Evolutionary conservation across 768 basidiomycete species (phyloP), one percentile per base, ranked within the genome.

Genomic region (Lentinula edodes): DNA sequence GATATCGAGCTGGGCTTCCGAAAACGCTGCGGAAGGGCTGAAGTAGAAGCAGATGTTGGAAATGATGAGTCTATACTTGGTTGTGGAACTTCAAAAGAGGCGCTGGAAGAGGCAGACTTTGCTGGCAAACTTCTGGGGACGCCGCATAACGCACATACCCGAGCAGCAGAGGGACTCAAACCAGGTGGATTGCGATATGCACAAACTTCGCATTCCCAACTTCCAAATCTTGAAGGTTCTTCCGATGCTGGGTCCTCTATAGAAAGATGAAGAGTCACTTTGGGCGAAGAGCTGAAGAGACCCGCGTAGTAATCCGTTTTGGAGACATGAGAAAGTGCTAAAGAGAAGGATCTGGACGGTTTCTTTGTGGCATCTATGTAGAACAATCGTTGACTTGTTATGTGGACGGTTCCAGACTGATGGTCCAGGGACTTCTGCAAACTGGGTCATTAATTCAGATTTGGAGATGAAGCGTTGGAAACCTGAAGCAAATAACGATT

Each of bases 181-280:
- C 89, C 89, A 36, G 89, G 87, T 2, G 89, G 83, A 72, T 96
- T 97, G 35, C 83, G 83, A 68, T 87, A 89, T 35, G 83, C 90
- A 72, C 95, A 98, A n/a, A 98, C 88, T 42, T 85, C 83, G 67
- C 95, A 98, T 70, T 88, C 81, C 94, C 93, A 95, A 62, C 76
- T 85, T 61, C 80, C 82, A 56, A 76, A 79, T 1, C 65, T 69
- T n/a, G 72, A 48, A 35, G 70, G 66, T 65, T 72, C 65, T 38
- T 58, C 63, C 61, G 13, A 66, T 63, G 62, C 63, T 46, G 69
- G 63, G 60, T 64, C 68, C 20, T 53, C 50, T n/a, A 66, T 60
- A 65, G 82, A 75, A 35, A 93, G 79, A 68, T 86, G 78, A 4
- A 95, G 75, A 1, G 96, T 95, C 61, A 96, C 81, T 73, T 99